Percentiles rank a stretch among this genome's conserved stretches.
These are phyloP conservation scores for Peronospora belbahrii DNA, from an alignment of 352 stramenopile species.

Conservation along the genomic window DNA sequence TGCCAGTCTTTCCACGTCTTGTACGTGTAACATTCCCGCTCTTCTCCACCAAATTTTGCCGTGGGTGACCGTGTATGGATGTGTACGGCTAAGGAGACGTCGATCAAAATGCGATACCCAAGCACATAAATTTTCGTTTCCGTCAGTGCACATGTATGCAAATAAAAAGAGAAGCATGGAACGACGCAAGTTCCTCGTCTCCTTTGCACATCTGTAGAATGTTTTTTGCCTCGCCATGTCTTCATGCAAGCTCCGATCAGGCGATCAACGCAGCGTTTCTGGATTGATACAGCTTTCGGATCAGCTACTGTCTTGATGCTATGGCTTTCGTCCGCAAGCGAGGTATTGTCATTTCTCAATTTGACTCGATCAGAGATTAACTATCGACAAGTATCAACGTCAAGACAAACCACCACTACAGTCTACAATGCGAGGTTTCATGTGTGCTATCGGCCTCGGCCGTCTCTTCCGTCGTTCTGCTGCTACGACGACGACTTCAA, in stretches of 20 bases:
- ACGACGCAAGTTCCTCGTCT: conserved; percentile 2
- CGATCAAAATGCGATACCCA: too few species aligned
- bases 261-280: conserved; percentile 14
- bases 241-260: conserved; percentile 19
- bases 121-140: neutral
- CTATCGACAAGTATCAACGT: conserved; percentile 15
- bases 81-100: too few species aligned
- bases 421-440: conserved; percentile 53
- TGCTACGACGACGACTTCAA: conserved; percentile 2
- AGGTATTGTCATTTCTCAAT: conserved; percentile 26
- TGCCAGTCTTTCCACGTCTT: too few species aligned
- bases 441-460: conserved; percentile 54
- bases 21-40: too few species aligned
- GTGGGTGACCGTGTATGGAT: too few species aligned
- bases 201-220: conserved; percentile 17
- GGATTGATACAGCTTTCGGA: conserved; percentile 8
- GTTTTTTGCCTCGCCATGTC: conserved; percentile 3
- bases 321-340: neutral
- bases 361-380: conserved; percentile 5
- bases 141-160: neutral
- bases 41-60: too few species aligned
- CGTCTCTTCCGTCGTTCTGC: conserved; percentile 37
- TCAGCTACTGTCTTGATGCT: neutral
- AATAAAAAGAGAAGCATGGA: conserved; percentile 1
- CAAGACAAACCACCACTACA: conserved; percentile 1